These are phyloP conservation scores for Aspergillus caelatus DNA, from an alignment of 2,329 filamentous ascomycete genomes.

Conservation along the genomic window DNA sequence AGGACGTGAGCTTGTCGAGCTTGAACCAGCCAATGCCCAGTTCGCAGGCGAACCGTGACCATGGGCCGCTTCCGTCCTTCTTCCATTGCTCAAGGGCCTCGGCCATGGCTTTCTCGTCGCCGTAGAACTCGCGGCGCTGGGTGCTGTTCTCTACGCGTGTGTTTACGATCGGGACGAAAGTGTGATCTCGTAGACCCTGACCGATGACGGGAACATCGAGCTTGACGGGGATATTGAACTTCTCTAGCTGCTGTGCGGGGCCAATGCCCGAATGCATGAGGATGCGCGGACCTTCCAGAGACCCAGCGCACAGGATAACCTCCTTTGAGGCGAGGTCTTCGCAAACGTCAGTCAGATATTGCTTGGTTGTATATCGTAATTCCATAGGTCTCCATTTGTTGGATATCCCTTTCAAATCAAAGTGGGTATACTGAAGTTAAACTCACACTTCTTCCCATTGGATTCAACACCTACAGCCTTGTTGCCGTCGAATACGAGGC, in stretches of 20 bases:
- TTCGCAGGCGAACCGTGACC: slow-evolving; percentile 34
- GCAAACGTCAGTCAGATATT: neutral
- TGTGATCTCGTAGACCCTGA: slow-evolving; percentile 51
- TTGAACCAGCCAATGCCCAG: slow-evolving; percentile 45
- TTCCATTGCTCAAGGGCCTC: slow-evolving; percentile 54
- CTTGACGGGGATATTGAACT: slow-evolving; percentile 46
- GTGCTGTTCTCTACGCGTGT: slow-evolving; percentile 40
- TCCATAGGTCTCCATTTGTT: neutral
- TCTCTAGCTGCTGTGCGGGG: slow-evolving; percentile 43
- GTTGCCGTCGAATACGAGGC: slow-evolving; percentile 51
- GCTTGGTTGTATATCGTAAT: neutral
- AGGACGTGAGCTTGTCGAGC: slow-evolving; percentile 42
- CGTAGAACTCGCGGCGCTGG: slow-evolving; percentile 51
- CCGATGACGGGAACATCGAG: slow-evolving; percentile 47
- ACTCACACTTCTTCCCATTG: slow-evolving; percentile 44
- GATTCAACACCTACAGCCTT: slow-evolving; percentile 51
- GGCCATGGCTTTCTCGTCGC: slow-evolving; percentile 45
- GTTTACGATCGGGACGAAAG: slow-evolving; percentile 39
- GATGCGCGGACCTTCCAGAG: slow-evolving; percentile 45
- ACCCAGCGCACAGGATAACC: slow-evolving; percentile 44
- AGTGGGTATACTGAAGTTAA: neutral
- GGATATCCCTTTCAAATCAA: neutral
- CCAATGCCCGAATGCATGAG: slow-evolving; percentile 55
- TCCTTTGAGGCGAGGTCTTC: slow-evolving; percentile 40
- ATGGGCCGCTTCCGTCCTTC: slow-evolving; percentile 43